phyloP scores from a whole-genome alignment of 768 basidiomycete genomes.

The Rhodocollybia butyracea region DNA sequence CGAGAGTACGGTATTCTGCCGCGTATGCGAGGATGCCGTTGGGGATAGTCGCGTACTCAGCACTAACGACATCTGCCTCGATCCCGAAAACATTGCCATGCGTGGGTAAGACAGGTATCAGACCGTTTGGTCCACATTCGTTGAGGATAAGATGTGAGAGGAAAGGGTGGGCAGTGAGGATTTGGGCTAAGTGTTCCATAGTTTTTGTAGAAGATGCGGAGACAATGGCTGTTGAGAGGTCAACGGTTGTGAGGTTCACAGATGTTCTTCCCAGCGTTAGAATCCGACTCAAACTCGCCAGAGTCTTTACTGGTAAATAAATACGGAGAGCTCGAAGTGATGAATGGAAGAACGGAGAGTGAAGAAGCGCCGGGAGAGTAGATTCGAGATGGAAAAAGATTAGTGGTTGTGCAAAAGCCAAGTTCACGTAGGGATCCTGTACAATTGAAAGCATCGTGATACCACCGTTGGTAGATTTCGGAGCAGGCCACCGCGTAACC shows the following conservation, averaged over 20 bases:
- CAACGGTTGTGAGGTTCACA: slow-evolving; percentile 52
- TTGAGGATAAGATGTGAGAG: slow-evolving; percentile 73
- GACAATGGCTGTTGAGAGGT: slow-evolving; percentile 71
- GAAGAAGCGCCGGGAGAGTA: slow-evolving; percentile 41
- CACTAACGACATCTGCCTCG: not conserved
- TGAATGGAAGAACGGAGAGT: slow-evolving; percentile 43
- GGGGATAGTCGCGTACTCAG: slow-evolving; percentile 6
- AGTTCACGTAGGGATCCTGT: slow-evolving; percentile 50
- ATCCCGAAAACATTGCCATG: not conserved
- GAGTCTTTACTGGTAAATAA: slow-evolving; percentile 75
- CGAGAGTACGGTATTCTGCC: slow-evolving; percentile 38
- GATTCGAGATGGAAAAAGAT: slow-evolving; percentile 75
- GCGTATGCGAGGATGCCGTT: no score
- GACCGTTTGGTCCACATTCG: slow-evolving; percentile 51
- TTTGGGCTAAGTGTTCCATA: slow-evolving; percentile 49
- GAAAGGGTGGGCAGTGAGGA: slow-evolving; percentile 46
- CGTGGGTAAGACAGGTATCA: slow-evolving; percentile 24
- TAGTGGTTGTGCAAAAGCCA: slow-evolving; percentile 76
- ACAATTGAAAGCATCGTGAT: slow-evolving; percentile 56
- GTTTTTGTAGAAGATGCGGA: slow-evolving; percentile 46
- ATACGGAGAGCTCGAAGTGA: slow-evolving; percentile 59
- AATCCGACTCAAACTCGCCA: slow-evolving; percentile 51
- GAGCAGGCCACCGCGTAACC: slow-evolving; percentile 62
- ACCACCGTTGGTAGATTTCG: no score
- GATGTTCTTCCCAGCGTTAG: slow-evolving; percentile 20